Base-by-base conservation (phyloP, 2,329 filamentous ascomycete genomes). In the Fusarium chaquense region DNA sequence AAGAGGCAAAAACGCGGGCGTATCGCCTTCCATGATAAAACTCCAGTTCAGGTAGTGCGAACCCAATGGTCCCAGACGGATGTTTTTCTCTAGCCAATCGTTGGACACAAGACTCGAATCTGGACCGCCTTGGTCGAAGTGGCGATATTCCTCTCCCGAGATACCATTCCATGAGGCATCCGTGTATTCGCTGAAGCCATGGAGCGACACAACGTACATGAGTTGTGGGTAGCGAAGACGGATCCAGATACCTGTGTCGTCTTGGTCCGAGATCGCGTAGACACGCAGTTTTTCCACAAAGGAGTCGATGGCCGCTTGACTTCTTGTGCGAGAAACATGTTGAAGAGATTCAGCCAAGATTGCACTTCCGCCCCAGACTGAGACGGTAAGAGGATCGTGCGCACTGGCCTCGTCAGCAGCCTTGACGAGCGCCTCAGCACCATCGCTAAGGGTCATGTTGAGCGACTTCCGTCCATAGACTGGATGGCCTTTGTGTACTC, bases 211-310 rank as follows among this genome's bases (percentile, higher is more conserved):
- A 22, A 89, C 86, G 71, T 86, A 89, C 63, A 86, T 84, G 1
- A 89, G 72, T 9, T 84, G 81, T 0, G 87, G 86, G 55, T 83
- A 89, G 2, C 80, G 81, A 24, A 78, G 73, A 4, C 87, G 83
- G 26, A 89, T 84, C 86, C 86, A 89, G 0, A 81, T 75, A 0
- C 85, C 86, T 0, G 84, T 83, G 53, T 89, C 83, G 51, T 89
- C 87, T 64, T 89, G 87, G 65, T 89, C 87, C 4, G 85, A 87
- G 54, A 89, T 87, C 15, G 86, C 78, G 67, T 87, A 87, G 10
- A 87, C 80, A 2, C 84, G 79, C 1, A 87, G 70, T 55, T 82
- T 83, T 1, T 75, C 65, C 0, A 79, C 76, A 11, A 86, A 78
- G 0, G 55, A 60, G 0, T 76, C 72, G 0, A 79, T 73, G 0